Conservation (phyloP, 768 basidiomycete genomes). For the Tubosaeta sp. region DNA sequence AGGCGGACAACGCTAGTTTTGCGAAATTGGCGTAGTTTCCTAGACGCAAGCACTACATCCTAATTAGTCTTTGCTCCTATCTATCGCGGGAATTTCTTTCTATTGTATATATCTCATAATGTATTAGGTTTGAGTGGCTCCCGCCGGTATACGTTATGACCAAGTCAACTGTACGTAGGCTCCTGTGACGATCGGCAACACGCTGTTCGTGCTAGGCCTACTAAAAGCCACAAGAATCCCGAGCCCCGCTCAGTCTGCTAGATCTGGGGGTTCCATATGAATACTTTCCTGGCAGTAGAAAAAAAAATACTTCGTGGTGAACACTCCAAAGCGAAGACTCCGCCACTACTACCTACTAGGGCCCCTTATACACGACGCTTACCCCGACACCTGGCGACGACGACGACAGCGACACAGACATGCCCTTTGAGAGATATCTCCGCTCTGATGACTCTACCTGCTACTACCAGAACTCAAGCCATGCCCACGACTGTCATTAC, state of each 20-base stretch:
- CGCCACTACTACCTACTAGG: not conserved
- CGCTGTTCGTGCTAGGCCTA: slow-evolving; percentile 11
- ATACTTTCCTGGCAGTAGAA: not conserved
- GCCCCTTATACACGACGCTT: not conserved
- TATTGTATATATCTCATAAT: not conserved
- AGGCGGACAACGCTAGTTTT: not conserved
- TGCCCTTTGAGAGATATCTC: slow-evolving; percentile 44
- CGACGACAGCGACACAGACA: slow-evolving; percentile 14
- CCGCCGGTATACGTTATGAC: too few relatives aligned
- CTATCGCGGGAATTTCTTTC: not conserved
- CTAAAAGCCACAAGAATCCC: slow-evolving; percentile 14
- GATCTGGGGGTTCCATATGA: slow-evolving; percentile 10
- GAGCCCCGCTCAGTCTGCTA: slow-evolving; percentile 5
- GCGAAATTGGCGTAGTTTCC: not conserved
- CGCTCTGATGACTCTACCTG: slow-evolving; percentile 18
- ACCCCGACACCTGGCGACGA: not conserved
- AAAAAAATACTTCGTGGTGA: slow-evolving; percentile 1
- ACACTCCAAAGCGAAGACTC: not conserved
- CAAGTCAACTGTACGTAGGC: slow-evolving; percentile 26
- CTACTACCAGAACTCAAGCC: slow-evolving; percentile 13
- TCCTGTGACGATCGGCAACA: slow-evolving; percentile 25
- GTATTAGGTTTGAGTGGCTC: too few relatives aligned
- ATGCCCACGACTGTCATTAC: slow-evolving; percentile 5
- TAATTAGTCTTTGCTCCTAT: too few relatives aligned
- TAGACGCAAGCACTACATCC: too few relatives aligned